Base-by-base conservation (phyloP, 2,329 filamentous ascomycete genomes). In the Laburnicola sp. region DNA sequence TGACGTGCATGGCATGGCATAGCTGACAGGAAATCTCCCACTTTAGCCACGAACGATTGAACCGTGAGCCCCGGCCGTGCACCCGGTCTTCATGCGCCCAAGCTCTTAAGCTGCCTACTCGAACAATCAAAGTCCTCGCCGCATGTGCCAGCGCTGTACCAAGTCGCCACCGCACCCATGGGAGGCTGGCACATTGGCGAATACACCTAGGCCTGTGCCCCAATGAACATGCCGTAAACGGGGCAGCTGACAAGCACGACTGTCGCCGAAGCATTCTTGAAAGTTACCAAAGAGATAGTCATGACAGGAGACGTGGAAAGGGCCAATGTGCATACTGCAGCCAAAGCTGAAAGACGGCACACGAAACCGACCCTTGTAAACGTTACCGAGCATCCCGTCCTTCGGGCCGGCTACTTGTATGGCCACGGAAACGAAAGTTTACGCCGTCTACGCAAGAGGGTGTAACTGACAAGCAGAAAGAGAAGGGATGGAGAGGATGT, bases 21-120 rank as follows among this genome's bases (percentile, higher is more conserved):
- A n/a, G n/a, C n/a, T 26, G 38, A 11, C 34, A 26, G 44, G 25
- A 34, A 31, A n/a, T 35, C 39, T 28, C 28, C 36, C 37, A 51
- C 31, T 46, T 55, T 53, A 59, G 49, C 45, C 56, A 54, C 45
- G 47, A 59, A 59, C 56, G 42, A 48, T 57, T 53, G 54, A 53
- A 44, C 49, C 51, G 43, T 51, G 56, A 47, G 42, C 38, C 8
- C 34, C 31, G 34, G 16, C 39, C 44, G 26, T 42, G 49, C 36
- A 22, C 36, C 7, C 39, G 37, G 27, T 32, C 10, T 48, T 40
- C 45, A 42, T 36, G 45, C 41, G 46, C 39, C 44, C 50, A 46
- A 46, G 37, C 45, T 53, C 52, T 58, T 50, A 39, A 48, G 40
- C 37, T 51, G 41, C 35, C 47, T 38, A 11, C 43, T 32, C 37